These are phyloP conservation scores for Alisma plantagoaquatica DNA, from an alignment of 106 monocot genomes.

Conservation along the genomic window DNA sequence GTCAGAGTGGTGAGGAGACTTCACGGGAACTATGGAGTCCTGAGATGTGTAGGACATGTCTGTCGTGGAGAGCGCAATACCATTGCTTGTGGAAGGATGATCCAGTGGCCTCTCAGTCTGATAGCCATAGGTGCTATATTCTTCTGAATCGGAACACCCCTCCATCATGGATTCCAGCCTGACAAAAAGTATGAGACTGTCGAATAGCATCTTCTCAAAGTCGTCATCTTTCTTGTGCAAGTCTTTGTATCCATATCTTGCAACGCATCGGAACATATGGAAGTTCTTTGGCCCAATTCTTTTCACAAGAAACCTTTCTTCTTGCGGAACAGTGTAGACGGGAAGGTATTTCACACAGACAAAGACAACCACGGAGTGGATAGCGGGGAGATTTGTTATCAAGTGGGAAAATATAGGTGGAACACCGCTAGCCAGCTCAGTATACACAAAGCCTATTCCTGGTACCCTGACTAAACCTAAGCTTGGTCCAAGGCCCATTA, in stretches of 20 bases:
- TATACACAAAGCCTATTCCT: slow-evolving; percentile 83
- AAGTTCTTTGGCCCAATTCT: slow-evolving; percentile 78
- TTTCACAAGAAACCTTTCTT: slow-evolving; percentile 69
- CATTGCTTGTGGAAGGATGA: background rate
- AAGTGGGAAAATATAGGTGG: slow-evolving; percentile 91
- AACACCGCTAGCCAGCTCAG: slow-evolving; percentile 75
- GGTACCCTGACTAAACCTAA: slow-evolving; percentile 90
- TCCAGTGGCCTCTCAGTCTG: slow-evolving; percentile 7
- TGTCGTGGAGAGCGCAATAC: background rate
- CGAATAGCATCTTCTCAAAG: slow-evolving; percentile 84
- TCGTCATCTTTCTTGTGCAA: slow-evolving; percentile 68
- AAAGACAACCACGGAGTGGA: slow-evolving; percentile 72
- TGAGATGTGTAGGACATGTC: slow-evolving; percentile 12
- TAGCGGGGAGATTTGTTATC: slow-evolving; percentile 88
- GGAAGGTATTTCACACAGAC: slow-evolving; percentile 89
- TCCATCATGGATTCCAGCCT: slow-evolving; percentile 86
- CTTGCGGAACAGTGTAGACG: slow-evolving; percentile 66
- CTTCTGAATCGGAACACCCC: slow-evolving; percentile 61
- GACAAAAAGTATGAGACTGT: slow-evolving; percentile 37
- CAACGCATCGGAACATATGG: slow-evolving; percentile 87
- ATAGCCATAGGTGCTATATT: slow-evolving; percentile 16
- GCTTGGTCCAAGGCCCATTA: slow-evolving; percentile 83
- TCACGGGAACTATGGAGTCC: slow-evolving; percentile 41
- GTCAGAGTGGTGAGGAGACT: background rate
- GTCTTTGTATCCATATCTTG: slow-evolving; percentile 88